These are phyloP conservation scores for Gaultheria prostrata DNA, from an alignment of 148 eudicot genomes.

Conservation along the genomic window DNA sequence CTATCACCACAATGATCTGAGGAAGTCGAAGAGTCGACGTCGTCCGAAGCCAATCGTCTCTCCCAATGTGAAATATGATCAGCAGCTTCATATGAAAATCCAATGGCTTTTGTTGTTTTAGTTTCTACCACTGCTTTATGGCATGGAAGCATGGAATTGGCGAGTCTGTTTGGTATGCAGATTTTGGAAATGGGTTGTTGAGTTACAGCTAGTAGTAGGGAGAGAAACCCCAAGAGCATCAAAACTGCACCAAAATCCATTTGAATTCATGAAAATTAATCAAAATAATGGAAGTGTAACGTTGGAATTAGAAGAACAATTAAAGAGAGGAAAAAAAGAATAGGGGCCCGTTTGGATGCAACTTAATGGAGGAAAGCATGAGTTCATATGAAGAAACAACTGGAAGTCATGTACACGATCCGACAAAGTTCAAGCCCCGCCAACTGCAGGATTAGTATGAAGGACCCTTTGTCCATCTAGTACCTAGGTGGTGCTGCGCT, in stretches of 20 bases:
- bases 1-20: neutral
- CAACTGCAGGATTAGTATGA: too few relatives aligned
- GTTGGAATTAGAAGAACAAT: neutral
- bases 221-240: constrained; percentile 46
- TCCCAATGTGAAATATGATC: neutral
- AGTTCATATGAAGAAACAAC: neutral
- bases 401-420: too few relatives aligned
- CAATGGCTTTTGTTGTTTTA: neutral
- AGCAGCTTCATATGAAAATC: neutral
- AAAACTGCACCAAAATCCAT: constrained; percentile 32
- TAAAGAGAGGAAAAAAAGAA: neutral
- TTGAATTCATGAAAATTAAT: neutral
- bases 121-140: neutral
- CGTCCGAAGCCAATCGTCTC: neutral
- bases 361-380: neutral
- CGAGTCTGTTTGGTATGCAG: constrained; percentile 32
- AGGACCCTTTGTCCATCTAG: too few relatives aligned
- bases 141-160: constrained; percentile 43
- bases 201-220: constrained; percentile 32
- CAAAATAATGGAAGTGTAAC: neutral
- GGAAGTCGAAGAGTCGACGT: neutral
- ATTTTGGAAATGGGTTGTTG: constrained; percentile 38
- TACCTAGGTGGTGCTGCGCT: too few relatives aligned
- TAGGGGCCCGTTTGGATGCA: constrained; percentile 10
- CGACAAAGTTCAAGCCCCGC: too few relatives aligned